Conservation (phyloP, 1,139 yeast species). For the Debaryomyces sp. region DNA sequence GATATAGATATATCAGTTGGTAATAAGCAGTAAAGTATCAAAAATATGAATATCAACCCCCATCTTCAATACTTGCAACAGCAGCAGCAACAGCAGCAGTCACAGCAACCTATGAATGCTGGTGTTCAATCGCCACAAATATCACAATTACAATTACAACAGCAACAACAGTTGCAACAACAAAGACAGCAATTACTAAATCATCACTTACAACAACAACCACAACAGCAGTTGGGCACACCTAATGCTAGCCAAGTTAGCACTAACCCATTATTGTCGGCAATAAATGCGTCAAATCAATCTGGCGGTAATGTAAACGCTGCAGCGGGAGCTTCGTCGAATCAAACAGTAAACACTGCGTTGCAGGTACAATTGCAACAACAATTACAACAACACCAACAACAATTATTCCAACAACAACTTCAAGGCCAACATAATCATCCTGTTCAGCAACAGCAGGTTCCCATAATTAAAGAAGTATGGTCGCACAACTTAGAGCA, state of each 20-base stretch:
- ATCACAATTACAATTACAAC: constrained; percentile 38
- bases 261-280: constrained; percentile 42
- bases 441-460: constrained; percentile 21
- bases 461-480: constrained; percentile 64
- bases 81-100: constrained; percentile 30
- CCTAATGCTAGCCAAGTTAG: constrained; percentile 21
- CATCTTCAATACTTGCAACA: constrained; percentile 48
- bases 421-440: constrained; percentile 19
- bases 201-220: constrained; percentile 36
- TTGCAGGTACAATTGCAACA: constrained; percentile 36
- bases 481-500: constrained; percentile 85
- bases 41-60: constrained; percentile 40
- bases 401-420: constrained; percentile 22
- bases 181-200: constrained; percentile 43
- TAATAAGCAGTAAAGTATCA: not conserved
- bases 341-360: constrained; percentile 30
- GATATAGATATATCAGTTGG: not conserved
- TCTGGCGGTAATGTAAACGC: constrained; percentile 14
- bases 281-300: constrained; percentile 24
- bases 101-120: constrained; percentile 25
- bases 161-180: constrained; percentile 38
- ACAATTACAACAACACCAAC: constrained; percentile 20
- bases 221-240: constrained; percentile 25
- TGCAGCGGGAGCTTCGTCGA: constrained; percentile 12
- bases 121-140: constrained; percentile 42